phyloP scores from a whole-genome alignment of 257 asterid genomes.

The Solanum bulbocastanum region DNA sequence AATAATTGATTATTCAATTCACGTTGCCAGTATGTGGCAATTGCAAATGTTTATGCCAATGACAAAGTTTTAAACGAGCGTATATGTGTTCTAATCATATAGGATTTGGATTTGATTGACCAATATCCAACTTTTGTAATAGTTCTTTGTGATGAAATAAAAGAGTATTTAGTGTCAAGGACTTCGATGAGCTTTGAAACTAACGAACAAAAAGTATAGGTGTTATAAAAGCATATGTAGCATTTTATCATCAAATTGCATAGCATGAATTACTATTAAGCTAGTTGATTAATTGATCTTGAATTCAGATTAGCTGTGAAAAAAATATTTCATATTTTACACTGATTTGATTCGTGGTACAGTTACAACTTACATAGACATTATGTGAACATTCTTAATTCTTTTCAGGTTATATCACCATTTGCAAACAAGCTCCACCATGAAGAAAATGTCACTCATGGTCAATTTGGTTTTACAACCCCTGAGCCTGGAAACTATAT shows the following conservation, averaged over 20 bases:
- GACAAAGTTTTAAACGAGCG: background rate
- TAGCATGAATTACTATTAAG: background rate
- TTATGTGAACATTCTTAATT: background rate
- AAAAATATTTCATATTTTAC: background rate
- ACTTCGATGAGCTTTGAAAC: no score
- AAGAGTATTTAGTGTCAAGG: no score
- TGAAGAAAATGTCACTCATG: constrained; percentile 50
- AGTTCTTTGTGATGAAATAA: background rate
- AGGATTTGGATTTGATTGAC: no score
- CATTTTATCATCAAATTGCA: background rate
- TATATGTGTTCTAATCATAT: background rate
- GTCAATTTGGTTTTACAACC: constrained; percentile 80
- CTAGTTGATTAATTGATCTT: background rate
- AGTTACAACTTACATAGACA: background rate
- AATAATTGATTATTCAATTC: no score
- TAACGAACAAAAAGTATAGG: background rate
- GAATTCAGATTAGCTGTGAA: background rate
- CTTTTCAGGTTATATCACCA: constrained; percentile 67
- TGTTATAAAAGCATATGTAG: background rate
- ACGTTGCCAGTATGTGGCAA: background rate
- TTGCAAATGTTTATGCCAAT: background rate
- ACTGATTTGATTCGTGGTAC: background rate
- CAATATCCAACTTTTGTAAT: background rate
- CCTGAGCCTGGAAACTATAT: constrained; percentile 62
- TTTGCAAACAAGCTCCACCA: constrained; percentile 55